phyloP scores from a whole-genome alignment of 768 basidiomycete species.

The Kwoniella europaea region DNA sequence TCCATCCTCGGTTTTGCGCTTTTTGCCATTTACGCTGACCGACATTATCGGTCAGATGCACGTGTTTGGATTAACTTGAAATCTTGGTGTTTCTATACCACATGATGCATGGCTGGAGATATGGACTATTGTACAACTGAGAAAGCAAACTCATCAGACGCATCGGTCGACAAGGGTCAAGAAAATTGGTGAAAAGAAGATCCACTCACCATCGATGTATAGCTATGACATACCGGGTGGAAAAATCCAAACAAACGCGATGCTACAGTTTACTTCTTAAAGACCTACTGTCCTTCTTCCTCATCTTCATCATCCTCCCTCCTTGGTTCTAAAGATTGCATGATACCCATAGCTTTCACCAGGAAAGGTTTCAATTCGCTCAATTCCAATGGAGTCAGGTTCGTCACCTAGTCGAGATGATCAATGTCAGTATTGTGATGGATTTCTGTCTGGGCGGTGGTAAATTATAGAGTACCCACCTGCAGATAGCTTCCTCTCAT shows the following conservation, averaged over 20 bases:
- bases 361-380: conserved; percentile 55
- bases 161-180: no score
- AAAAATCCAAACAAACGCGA: no score
- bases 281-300: neutral
- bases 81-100: no score
- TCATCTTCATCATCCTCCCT: conserved; percentile 41
- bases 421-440: conserved; percentile 4
- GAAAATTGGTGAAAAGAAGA: no score
- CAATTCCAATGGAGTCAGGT: conserved; percentile 54
- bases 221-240: no score
- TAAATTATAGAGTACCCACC: conserved; percentile 18
- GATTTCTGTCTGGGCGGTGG: neutral
- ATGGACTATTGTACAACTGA: neutral
- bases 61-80: no score
- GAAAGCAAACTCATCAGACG: neutral
- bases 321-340: conserved; percentile 49
- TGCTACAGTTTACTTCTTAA: neutral
- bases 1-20: no score
- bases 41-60: no score
- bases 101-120: no score
- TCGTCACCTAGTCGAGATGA: conserved; percentile 39
- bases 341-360: conserved; percentile 55
- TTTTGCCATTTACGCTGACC: no score
- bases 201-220: no score
- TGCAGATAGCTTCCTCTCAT: conserved; percentile 52